phyloP scores from a whole-genome alignment of 345 rosid genomes.

The thale cress (Arabidopsis thaliana) region DNA sequence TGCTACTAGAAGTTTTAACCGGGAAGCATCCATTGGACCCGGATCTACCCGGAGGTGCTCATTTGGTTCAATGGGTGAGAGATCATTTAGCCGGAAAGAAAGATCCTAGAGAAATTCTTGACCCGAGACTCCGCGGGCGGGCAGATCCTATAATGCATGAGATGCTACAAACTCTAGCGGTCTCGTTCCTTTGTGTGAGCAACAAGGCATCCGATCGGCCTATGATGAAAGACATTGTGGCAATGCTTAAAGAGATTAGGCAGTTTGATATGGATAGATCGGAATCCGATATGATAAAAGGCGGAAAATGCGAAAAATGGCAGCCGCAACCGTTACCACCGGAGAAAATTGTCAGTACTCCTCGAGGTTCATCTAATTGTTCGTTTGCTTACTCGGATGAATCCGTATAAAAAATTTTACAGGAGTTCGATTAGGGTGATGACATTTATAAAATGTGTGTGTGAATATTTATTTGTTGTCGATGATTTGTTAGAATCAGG shows the following conservation, averaged over 20 bases:
- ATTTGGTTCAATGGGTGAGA: slow-evolving; percentile 85
- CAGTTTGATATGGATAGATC: slow-evolving; percentile 55
- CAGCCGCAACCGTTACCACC: slow-evolving; percentile 48
- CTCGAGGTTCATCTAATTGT: slow-evolving; percentile 76
- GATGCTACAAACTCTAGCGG: slow-evolving; percentile 87
- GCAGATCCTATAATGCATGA: slow-evolving; percentile 87
- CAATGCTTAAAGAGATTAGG: slow-evolving; percentile 89
- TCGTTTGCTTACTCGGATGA: slow-evolving; percentile 81
- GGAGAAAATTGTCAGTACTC: slow-evolving; percentile 50
- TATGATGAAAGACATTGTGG: slow-evolving; percentile 85
- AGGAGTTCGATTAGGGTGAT: slow-evolving; percentile 28
- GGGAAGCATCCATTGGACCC: slow-evolving; percentile 97
- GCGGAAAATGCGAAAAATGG: slow-evolving; percentile 36
- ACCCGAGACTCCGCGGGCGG: slow-evolving; percentile 73
- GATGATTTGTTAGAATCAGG: slow-evolving; percentile 34
- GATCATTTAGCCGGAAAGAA: slow-evolving; percentile 72
- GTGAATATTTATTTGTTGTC: slow-evolving; percentile 43
- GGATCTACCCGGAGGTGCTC: slow-evolving; percentile 77
- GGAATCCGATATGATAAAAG: slow-evolving; percentile 55
- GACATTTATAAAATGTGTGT: slow-evolving; percentile 14
- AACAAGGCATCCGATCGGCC: slow-evolving; percentile 68
- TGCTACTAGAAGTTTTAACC: slow-evolving; percentile 78
- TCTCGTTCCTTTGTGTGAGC: slow-evolving; percentile 81
- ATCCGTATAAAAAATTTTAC: slow-evolving; percentile 47
- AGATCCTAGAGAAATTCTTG: slow-evolving; percentile 72